Conservation (phyloP, 108 stramenopile species). For the Parmales sp. region DNA sequence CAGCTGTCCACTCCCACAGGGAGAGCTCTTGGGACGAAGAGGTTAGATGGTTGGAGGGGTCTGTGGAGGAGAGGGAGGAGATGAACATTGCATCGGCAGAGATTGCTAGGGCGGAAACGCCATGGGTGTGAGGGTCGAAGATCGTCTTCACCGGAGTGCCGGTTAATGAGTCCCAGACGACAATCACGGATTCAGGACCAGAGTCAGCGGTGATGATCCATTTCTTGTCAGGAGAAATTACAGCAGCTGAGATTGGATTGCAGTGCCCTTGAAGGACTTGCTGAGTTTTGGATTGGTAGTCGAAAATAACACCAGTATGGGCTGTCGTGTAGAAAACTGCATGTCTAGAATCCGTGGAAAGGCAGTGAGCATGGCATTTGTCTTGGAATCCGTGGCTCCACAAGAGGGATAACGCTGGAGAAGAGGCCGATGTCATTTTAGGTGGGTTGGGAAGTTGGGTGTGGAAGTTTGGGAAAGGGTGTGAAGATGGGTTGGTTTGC, state of each 20-base stretch:
- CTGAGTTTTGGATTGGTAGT: slow-evolving; percentile 37
- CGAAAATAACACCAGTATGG: slow-evolving; percentile 43
- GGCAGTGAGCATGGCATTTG: neutral
- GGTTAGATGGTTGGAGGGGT: neutral
- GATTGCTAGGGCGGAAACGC: slow-evolving; percentile 31
- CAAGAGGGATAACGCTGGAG: too few relatives aligned
- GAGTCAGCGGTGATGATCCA: slow-evolving; percentile 50
- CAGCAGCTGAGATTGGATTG: slow-evolving; percentile 30
- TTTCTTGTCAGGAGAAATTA: slow-evolving; percentile 35
- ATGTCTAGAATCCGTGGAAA: neutral
- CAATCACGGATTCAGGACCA: slow-evolving; percentile 39
- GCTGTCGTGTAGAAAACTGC: slow-evolving; percentile 32
- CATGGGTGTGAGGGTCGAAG: slow-evolving; percentile 28
- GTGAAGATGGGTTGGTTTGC: too few relatives aligned
- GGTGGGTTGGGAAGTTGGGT: too few relatives aligned
- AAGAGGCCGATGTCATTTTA: too few relatives aligned
- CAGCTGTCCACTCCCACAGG: slow-evolving; percentile 41
- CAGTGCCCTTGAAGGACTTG: slow-evolving; percentile 48
- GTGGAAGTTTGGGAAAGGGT: too few relatives aligned
- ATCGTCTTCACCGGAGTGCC: slow-evolving; percentile 39
- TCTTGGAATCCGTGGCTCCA: too few relatives aligned
- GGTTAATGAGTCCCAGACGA: slow-evolving; percentile 41
- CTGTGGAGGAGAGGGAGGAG: slow-evolving; percentile 16
- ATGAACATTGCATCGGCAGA: slow-evolving; percentile 29
- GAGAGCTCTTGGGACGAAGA: slow-evolving; percentile 6